Percentiles rank a stretch among this genome's conserved stretches.
phyloP scores from a whole-genome alignment of 2,329 filamentous ascomycete genomes.

The Verticillium isaacii region DNA sequence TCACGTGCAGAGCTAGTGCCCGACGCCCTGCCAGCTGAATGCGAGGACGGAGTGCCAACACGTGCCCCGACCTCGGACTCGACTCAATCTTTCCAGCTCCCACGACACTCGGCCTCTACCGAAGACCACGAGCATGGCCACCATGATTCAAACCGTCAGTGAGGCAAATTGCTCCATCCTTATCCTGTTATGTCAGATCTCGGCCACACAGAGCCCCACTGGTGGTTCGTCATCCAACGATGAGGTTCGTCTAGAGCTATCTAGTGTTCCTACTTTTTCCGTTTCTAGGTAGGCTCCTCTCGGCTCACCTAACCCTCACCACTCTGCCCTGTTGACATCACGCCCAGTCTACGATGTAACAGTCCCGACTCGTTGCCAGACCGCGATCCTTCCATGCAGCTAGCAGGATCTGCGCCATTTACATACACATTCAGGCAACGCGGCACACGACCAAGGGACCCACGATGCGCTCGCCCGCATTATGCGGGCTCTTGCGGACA shows the following conservation, averaged over 20 bases:
- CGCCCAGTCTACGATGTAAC: background rate
- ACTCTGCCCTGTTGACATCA: background rate
- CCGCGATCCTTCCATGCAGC: background rate
- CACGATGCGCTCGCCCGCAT: background rate
- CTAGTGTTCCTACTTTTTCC: background rate
- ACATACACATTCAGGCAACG: background rate
- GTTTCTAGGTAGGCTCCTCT: background rate
- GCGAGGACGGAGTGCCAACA: background rate
- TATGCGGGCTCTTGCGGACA: background rate
- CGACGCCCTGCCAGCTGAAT: background rate
- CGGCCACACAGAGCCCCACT: background rate
- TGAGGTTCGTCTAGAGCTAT: background rate
- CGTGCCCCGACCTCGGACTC: background rate
- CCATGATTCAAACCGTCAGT: background rate
- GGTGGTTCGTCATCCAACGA: background rate
- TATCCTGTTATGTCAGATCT: background rate
- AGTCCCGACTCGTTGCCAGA: background rate
- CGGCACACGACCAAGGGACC: background rate
- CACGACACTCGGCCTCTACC: background rate
- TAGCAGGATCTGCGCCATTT: background rate
- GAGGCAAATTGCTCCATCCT: background rate
- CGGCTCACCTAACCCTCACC: background rate
- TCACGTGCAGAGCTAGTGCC: conserved; percentile 7
- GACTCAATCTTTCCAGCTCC: background rate
- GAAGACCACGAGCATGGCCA: background rate